Evolutionary conservation across 805 yeast species (phyloP), one percentile per base, ranked within the genome.

Genomic region (Ogataea corticis): DNA sequence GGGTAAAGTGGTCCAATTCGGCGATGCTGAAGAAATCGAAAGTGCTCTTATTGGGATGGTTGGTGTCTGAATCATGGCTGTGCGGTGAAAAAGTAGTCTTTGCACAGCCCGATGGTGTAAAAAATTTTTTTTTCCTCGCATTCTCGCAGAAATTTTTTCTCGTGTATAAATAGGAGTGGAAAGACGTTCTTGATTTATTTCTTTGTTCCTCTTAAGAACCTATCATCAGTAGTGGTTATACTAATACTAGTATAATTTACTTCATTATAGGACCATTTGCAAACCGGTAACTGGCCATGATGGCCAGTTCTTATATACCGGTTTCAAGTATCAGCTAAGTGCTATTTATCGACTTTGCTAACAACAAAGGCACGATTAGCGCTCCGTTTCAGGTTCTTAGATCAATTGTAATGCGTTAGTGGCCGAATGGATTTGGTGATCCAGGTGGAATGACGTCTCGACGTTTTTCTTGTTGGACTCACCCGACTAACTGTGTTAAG

Each of bases 351-450:
- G 87, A 82, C 87, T 79, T 70, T 75, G 72, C 78, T 77, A 82
- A 82, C 87, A 82, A 81, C 74, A 73, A 67, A 75, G 87, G 69
- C 82, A 82, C 87, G 82, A 75, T 72, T 68, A 72, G 69, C 73
- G 77, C 81, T 82, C 78, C 87, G 87, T 82, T 81, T 80, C 76
- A 80, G 83, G 85, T 77, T 78, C 83, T 82, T 82, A 82, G 85
- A 82, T 67, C 60, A 59, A 33, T 35, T 19, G 44, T 58, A 49
- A 57, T 64, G 66, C 67, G 71, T 61, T 61, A 64, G 71, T 69
- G 66, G 60, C 52, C 48, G 59, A 59, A 40, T 41, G 31, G 31
- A 28, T 7, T 36, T 50, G 64, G 53, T 54, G 61, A 47, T 46
- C 52, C 48, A 46, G 50, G 45, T 45, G 45, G 37, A 62, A 59